Evolutionary conservation across 2,329 filamentous ascomycete species (phyloP).

Genomic region (Diplodia scrobiculata): DNA sequence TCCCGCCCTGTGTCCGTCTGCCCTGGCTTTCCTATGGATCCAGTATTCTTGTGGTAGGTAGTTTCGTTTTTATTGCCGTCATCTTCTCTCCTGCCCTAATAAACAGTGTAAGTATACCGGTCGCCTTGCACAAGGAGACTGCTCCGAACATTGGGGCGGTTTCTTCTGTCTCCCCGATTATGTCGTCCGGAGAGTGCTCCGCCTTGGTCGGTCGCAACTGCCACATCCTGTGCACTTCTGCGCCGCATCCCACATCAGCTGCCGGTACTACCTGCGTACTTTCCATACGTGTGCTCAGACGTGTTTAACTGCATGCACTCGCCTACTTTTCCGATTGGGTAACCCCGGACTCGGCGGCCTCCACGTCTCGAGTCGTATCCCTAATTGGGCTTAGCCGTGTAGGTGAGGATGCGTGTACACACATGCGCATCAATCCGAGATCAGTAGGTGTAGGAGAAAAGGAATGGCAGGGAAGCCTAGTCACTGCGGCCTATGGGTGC

Average conservation of each 20-base stretch:
- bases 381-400: background rate
- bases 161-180: background rate
- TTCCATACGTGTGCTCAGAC: background rate
- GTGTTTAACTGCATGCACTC: background rate
- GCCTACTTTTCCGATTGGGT: background rate
- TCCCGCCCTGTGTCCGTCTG: background rate
- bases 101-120: background rate
- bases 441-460: background rate
- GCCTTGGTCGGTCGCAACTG: background rate
- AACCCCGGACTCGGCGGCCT: background rate
- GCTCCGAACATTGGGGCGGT: background rate
- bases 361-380: background rate
- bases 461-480: background rate
- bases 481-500: background rate
- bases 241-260: background rate
- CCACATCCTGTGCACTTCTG: background rate
- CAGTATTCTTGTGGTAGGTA: slow-evolving; percentile 20
- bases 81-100: background rate
- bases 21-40: background rate
- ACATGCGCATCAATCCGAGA: background rate
- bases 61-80: background rate
- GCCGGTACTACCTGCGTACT: background rate
- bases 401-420: background rate
- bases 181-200: background rate
- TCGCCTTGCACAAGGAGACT: background rate